These are phyloP conservation scores for Suillus ampliporus DNA, from an alignment of 768 basidiomycete species.

Conservation along the genomic window DNA sequence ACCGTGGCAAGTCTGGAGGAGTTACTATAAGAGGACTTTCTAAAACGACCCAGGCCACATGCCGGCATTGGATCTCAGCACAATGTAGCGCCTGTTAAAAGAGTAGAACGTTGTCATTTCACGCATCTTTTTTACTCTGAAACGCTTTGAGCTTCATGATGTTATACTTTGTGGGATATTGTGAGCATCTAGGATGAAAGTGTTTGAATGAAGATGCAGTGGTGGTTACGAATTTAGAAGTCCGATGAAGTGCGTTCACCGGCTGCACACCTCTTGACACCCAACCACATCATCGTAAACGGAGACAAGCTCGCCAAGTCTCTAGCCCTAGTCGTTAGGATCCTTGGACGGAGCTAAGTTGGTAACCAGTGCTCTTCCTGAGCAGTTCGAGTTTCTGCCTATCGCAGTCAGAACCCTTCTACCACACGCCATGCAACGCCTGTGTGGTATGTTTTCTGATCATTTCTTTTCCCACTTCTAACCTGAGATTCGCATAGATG, in stretches of 20 bases:
- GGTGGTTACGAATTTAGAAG: constrained; percentile 40
- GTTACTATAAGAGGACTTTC: constrained; percentile 50
- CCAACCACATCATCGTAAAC: constrained; percentile 42
- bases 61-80: constrained; percentile 34
- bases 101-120: constrained; percentile 8
- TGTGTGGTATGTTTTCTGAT: constrained; percentile 59
- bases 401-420: constrained; percentile 7
- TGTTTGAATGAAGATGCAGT: constrained; percentile 8
- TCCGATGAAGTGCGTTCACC: constrained; percentile 39
- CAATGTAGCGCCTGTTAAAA: constrained; percentile 12
- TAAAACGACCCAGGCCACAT: constrained; percentile 28
- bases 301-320: constrained; percentile 20
- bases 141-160: constrained; percentile 2
- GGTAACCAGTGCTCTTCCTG: background rate
- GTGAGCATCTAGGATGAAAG: background rate
- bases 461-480: constrained; percentile 16
- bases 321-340: background rate
- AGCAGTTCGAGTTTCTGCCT: constrained; percentile 12
- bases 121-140: constrained; percentile 1
- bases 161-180: constrained; percentile 5
- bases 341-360: constrained; percentile 1
- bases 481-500: constrained; percentile 42
- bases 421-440: constrained; percentile 56
- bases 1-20: constrained; percentile 72
- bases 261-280: constrained; percentile 39